Percentiles rank a stretch among this genome's conserved stretches.
Evolutionary conservation across 768 basidiomycete species (phyloP).

Genomic region (Boletellus sp.): DNA sequence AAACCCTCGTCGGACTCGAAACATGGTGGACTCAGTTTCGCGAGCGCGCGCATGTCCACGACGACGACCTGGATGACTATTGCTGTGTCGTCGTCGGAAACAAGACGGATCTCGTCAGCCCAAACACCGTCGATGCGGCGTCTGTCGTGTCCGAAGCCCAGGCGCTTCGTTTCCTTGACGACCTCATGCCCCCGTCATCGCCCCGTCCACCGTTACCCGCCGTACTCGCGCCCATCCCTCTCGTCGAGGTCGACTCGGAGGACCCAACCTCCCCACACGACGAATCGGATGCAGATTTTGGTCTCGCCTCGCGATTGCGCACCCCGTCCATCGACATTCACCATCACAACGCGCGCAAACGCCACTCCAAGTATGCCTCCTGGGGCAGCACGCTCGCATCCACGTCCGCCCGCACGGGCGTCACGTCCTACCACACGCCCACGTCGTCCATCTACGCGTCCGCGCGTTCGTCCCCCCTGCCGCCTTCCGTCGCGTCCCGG

Average conservation of each 20-base stretch:
- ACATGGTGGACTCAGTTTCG: conserved; percentile 83
- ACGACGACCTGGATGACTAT: conserved; percentile 58
- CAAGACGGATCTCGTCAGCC: conserved; percentile 58
- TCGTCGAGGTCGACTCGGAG: conserved; percentile 13
- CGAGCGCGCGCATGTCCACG: conserved; percentile 58
- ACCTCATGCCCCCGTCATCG: conserved; percentile 46
- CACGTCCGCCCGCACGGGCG: conserved; percentile 52
- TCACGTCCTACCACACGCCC: conserved; percentile 73
- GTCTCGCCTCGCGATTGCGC: conserved; percentile 22
- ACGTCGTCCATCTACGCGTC: conserved; percentile 70
- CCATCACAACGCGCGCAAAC: conserved; percentile 20
- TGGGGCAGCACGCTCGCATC: conserved; percentile 54
- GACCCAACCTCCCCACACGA: conserved; percentile 7
- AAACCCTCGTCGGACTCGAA: conserved; percentile 53
- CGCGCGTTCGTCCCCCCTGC: conserved; percentile 57
- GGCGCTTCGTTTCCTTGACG: conserved; percentile 52
- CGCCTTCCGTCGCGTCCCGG: conserved; percentile 28
- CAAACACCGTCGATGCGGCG: conserved; percentile 11
- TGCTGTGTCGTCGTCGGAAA: conserved; percentile 77
- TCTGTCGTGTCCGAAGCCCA: conserved; percentile 37
- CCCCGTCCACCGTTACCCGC: conserved; percentile 6
- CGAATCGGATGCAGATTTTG: conserved; percentile 13
- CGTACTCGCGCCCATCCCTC: conserved; percentile 12
- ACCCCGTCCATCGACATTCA: conserved; percentile 24
- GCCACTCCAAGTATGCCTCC: conserved; percentile 43